Evolutionary conservation across 768 basidiomycete genomes (phyloP), one percentile per base, ranked within the genome.

Genomic region (Naematelia encephala): DNA sequence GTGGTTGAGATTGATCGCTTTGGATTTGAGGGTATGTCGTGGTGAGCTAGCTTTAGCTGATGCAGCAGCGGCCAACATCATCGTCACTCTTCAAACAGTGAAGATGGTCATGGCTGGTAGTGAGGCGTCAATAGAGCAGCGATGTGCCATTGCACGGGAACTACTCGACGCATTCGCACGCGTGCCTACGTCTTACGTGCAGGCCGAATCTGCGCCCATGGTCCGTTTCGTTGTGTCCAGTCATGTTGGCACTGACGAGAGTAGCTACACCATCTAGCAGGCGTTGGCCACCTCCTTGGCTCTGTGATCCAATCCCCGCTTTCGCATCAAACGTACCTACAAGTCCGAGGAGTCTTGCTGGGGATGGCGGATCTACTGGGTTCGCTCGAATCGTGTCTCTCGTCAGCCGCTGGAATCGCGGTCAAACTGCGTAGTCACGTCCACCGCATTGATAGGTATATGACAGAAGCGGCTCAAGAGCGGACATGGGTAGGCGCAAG

Each of bases 191-290:
- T 51, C 60, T 2, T 75, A 72, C 48, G 64, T 75, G 16, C 62
- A 57, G 14, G 63, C 70, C 4, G 59, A 48, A 47, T 64, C 63
- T 39, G 54, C 70, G 0, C 61, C 66, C 2, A 61, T 64, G 29
- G 72, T 73, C 45, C 56, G 71, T 61, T 1, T 12, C 43, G 26
- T 43, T 13, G 10, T 16, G 1, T 30, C 12, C 12, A 3, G n/a
- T 53, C 4, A 49, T n/a, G 25, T n/a, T 29, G 8, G 48, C 27
- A 19, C 12, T 28, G 14, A 46, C 45, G 30, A n/a, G 16, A 3
- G 16, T 48, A 73, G 72, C 55, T 75, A 14, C 73, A 75, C 50
- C 73, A 75, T 49, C 55, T 75, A 10, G 73, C 73, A 0, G 70
- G 70, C 19, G 67, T 72, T 14, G 73, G 73, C n/a, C 70, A 74